These are phyloP conservation scores for Trichosporon sp. DNA, from an alignment of 1,284 basidiomycete species.

Conservation along the genomic window DNA sequence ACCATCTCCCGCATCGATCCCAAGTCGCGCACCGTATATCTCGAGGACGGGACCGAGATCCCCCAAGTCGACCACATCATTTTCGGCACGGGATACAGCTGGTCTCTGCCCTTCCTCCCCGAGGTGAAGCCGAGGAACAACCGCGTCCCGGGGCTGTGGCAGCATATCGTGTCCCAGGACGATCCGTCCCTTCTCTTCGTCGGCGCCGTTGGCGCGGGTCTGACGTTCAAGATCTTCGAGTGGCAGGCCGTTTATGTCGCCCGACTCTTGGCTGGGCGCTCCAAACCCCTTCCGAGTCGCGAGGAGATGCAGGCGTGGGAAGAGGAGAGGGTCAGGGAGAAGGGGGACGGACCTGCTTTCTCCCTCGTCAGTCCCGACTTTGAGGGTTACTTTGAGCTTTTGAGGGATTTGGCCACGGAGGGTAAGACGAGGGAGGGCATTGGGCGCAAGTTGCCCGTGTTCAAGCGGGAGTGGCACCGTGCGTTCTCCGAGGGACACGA, in stretches of 20 bases:
- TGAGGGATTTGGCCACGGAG: slow-evolving; percentile 17
- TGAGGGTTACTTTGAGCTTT: slow-evolving; percentile 26
- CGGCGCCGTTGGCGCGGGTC: slow-evolving; percentile 42
- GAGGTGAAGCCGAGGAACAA: slow-evolving; percentile 57
- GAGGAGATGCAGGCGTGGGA: slow-evolving; percentile 24
- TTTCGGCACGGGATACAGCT: slow-evolving; percentile 29
- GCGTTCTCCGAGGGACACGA: slow-evolving; percentile 26
- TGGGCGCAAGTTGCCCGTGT: slow-evolving; percentile 21
- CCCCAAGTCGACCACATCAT: slow-evolving; percentile 27
- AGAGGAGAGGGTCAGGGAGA: slow-evolving; percentile 11
- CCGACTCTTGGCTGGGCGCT: slow-evolving; percentile 38
- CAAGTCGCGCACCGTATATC: slow-evolving; percentile 17
- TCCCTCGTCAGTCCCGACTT: slow-evolving; percentile 20
- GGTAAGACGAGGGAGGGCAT: slow-evolving; percentile 15
- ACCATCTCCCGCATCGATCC: slow-evolving; percentile 22
- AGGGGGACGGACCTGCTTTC: slow-evolving; percentile 24
- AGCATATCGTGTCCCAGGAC: slow-evolving; percentile 61
- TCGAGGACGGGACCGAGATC: slow-evolving; percentile 22
- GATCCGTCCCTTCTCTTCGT: slow-evolving; percentile 61
- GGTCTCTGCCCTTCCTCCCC: slow-evolving; percentile 27
- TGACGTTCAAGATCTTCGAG: slow-evolving; percentile 48
- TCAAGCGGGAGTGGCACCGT: slow-evolving; percentile 22
- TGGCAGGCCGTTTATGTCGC: slow-evolving; percentile 45
- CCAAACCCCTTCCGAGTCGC: slow-evolving; percentile 34
- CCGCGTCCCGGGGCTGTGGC: slow-evolving; percentile 59